phyloP scores from a whole-genome alignment of 495 filamentous ascomycete genomes.

The Chaetomium fimeti region DNA sequence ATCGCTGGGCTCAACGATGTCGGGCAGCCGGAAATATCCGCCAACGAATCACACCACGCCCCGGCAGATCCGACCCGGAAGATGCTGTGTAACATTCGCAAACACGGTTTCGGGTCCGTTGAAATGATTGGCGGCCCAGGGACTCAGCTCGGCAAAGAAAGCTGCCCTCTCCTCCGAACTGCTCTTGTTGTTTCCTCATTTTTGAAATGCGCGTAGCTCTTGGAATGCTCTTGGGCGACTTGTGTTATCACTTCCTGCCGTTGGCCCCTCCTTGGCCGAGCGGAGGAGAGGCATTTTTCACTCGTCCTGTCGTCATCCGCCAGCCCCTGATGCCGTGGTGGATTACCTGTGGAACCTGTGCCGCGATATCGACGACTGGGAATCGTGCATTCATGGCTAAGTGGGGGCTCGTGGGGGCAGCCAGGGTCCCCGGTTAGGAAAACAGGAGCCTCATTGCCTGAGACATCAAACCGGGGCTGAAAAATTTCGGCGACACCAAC shows the following conservation, averaged over 20 bases:
- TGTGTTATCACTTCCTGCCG: not conserved
- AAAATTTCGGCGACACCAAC: slow-evolving; percentile 34
- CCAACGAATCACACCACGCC: not conserved
- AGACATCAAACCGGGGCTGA: slow-evolving; percentile 36
- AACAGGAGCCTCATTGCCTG: slow-evolving; percentile 37
- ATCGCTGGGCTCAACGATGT: not conserved
- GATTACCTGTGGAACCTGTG: slow-evolving; percentile 9
- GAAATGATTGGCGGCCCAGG: not conserved
- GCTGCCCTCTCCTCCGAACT: not conserved
- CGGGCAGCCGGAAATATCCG: not conserved
- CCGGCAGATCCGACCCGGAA: slow-evolving; percentile 11
- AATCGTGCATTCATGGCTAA: slow-evolving; percentile 17
- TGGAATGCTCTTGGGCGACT: not conserved
- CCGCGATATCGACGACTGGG: slow-evolving; percentile 22
- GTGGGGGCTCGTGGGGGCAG: slow-evolving; percentile 29
- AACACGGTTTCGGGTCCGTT: slow-evolving; percentile 11
- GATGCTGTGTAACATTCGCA: slow-evolving; percentile 6
- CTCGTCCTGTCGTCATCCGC: slow-evolving; percentile 31
- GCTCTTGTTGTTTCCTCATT: not conserved
- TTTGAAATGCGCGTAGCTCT: not conserved
- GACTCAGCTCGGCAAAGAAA: not conserved
- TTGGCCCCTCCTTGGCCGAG: not conserved
- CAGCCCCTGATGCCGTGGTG: slow-evolving; percentile 18
- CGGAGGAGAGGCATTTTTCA: slow-evolving; percentile 29
- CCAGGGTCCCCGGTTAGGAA: slow-evolving; percentile 3